These are phyloP conservation scores for Trichoderma citrinoviride DNA, from an alignment of 2,329 filamentous ascomycete genomes.

Conservation along the genomic window DNA sequence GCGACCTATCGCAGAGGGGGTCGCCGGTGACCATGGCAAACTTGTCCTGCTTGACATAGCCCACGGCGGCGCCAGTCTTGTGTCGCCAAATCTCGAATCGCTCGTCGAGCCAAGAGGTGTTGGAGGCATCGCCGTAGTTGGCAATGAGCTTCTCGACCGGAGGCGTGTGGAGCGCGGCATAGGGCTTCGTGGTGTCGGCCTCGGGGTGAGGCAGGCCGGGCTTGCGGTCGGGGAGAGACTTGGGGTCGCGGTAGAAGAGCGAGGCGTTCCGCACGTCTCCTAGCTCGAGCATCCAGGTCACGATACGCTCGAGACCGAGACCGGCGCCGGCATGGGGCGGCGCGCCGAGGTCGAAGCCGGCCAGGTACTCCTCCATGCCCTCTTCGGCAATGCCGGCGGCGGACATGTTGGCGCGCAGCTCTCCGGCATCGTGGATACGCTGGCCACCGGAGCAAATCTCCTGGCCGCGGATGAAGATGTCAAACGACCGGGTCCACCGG, in stretches of 20 bases:
- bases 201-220: slow-evolving; percentile 77
- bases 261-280: slow-evolving; percentile 88
- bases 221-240: slow-evolving; percentile 70
- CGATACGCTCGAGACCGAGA: slow-evolving; percentile 82
- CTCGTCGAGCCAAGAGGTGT: slow-evolving; percentile 90
- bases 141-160: slow-evolving; percentile 83
- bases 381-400: slow-evolving; percentile 71
- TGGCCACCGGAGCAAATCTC: slow-evolving; percentile 92
- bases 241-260: slow-evolving; percentile 83
- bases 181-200: slow-evolving; percentile 65
- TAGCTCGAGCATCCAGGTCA: slow-evolving; percentile 81
- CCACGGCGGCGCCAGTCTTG: slow-evolving; percentile 77
- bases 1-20: slow-evolving; percentile 75
- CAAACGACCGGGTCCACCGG: slow-evolving; percentile 83
- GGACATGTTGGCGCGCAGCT: slow-evolving; percentile 75
- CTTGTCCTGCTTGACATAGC: slow-evolving; percentile 73
- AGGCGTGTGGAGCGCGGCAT: slow-evolving; percentile 58
- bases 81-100: slow-evolving; percentile 88
- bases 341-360: slow-evolving; percentile 82
- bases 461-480: slow-evolving; percentile 90
- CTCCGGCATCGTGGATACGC: slow-evolving; percentile 77
- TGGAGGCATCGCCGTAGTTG: slow-evolving; percentile 92
- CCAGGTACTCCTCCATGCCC: slow-evolving; percentile 87
- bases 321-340: slow-evolving; percentile 88
- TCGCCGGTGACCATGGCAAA: slow-evolving; percentile 85